Evolutionary conservation across 768 basidiomycete genomes (phyloP), one percentile per base, ranked within the genome.

Genomic region (Trametes elegans): DNA sequence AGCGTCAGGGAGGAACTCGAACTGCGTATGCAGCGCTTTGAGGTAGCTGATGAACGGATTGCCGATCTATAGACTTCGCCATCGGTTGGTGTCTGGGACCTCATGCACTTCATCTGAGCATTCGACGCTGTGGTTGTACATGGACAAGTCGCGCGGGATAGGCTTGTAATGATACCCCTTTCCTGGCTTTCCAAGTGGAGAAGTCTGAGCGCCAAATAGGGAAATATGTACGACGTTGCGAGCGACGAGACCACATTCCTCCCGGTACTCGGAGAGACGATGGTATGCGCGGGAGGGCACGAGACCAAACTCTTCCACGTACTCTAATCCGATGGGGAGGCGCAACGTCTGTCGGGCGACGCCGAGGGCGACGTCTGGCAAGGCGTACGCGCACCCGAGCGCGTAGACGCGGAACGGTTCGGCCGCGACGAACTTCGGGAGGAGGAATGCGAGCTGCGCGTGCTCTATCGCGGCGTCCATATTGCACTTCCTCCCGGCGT

Each of bases 401-500:
- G 52, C 52, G 21, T 53, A 53, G 10, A 53, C 34, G 26, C 26
- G 10, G 2, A 36, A 48, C 2, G 35, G 34, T 4, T 26, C 11
- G 9, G 13, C n/a, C 8, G 2, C 24, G 18, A 38, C 34, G 35
- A 48, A 47, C 7, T 24, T 9, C 7, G 45, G 35, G 18, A 36
- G 21, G 4, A 36, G 16, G 7, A 48, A 23, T 11, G 14, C 34
- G 23, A 2, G 14, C 7, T 10, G 32, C n/a, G 21, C 45, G 32
- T 11, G 35, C 13, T 21, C 51, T 28, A 18, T 41, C 23, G 42
- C 43, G 23, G 21, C 8, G 16, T 2, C 27, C 57, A 66, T 59
- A n/a, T 59, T 21, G 45, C 63, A 65, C 32, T 63, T 66, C 29
- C 39, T 26, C 2, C 47, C 48, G 7, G 64, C 47, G 2, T 52